Conservation (phyloP, 1,284 basidiomycete genomes). For the Irpex sp. region DNA sequence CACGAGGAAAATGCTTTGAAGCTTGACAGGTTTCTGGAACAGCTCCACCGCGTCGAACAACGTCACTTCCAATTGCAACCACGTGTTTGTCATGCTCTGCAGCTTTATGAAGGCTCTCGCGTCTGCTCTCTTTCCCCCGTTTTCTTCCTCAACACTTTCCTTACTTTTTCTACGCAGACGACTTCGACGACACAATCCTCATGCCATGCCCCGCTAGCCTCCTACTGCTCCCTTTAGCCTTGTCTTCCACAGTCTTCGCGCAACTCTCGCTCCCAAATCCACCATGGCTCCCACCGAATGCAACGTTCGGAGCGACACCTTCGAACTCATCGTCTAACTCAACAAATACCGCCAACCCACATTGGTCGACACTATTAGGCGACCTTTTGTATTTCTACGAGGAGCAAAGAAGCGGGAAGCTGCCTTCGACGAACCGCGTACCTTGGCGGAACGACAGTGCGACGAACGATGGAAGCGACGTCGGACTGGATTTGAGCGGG, state of each 20-base stretch:
- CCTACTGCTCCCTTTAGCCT: neutral
- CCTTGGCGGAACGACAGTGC: constrained; percentile 84
- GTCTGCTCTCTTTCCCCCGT: too few species aligned
- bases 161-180: neutral
- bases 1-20: neutral
- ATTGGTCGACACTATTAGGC: constrained; percentile 81
- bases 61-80: neutral
- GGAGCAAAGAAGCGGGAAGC: constrained; percentile 79
- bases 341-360: constrained; percentile 52
- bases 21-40: neutral
- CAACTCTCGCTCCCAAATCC: constrained; percentile 64
- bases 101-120: neutral
- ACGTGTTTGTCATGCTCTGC: too few species aligned
- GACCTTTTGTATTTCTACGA: constrained; percentile 89
- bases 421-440: constrained; percentile 72
- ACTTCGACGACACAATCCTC: neutral
- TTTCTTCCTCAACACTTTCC: neutral
- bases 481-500: constrained; percentile 72
- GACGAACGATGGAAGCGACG: constrained; percentile 74
- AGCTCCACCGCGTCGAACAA: neutral
- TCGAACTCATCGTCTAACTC: constrained; percentile 37
- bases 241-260: constrained; percentile 26
- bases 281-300: constrained; percentile 60
- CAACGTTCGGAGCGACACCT: constrained; percentile 48
- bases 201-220: neutral